phyloP scores from a whole-genome alignment of 176 grass and related monocot species.

The Bonia amplexicaulis region DNA sequence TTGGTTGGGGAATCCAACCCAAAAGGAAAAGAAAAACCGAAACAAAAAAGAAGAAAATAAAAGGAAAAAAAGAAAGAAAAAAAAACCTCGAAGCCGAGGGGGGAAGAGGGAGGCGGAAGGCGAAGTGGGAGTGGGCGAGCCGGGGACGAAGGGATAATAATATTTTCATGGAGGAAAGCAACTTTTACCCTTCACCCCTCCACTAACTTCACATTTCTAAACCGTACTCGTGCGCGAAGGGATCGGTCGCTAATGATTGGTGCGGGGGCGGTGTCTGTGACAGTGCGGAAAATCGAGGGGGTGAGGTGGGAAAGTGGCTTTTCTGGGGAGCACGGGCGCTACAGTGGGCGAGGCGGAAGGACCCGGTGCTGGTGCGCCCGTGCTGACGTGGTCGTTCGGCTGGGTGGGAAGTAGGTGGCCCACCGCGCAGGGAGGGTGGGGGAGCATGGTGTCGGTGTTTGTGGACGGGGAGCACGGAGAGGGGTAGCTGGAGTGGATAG shows the following conservation, averaged over 20 bases:
- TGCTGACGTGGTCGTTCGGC: neutral
- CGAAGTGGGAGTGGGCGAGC: neutral
- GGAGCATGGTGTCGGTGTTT: neutral
- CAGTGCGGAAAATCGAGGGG: accelerated
- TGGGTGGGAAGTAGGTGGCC: neutral
- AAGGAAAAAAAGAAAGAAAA: neutral
- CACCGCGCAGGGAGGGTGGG: accelerated
- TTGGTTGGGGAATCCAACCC: slow-evolving; percentile 27
- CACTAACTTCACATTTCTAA: accelerated
- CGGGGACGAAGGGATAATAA: slow-evolving; percentile 27
- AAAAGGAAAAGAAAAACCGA: neutral
- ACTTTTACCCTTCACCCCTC: accelerated
- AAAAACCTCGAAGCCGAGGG: slow-evolving; percentile 50
- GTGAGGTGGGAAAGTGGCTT: neutral
- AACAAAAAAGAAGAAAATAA: slow-evolving; percentile 23
- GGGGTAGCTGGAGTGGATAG: neutral
- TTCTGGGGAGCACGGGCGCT: neutral
- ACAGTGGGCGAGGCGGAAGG: neutral
- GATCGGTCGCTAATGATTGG: neutral
- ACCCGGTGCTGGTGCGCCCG: neutral
- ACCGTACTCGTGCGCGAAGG: accelerated
- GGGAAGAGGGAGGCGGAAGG: neutral
- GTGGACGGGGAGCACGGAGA: neutral
- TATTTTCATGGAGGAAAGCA: neutral
- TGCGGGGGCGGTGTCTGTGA: too few relatives aligned